phyloP scores from a whole-genome alignment of 371 early-diverging fungal species.

The Funneliformis caledonium region DNA sequence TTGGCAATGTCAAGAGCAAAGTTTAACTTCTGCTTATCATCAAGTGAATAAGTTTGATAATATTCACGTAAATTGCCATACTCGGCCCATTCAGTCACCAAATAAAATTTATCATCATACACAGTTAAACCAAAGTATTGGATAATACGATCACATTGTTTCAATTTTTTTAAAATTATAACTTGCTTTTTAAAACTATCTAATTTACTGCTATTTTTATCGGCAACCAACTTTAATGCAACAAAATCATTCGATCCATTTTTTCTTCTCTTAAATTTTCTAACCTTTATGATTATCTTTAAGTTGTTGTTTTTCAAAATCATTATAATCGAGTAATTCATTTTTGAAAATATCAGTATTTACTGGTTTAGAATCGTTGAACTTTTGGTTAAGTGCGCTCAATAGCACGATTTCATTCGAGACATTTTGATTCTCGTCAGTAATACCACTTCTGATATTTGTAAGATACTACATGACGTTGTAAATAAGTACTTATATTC shows the following conservation, averaged over 20 bases:
- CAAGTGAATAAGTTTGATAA: neutral
- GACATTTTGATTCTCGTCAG: neutral
- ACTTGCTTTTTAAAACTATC: neutral
- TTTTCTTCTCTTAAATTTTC: too few species aligned
- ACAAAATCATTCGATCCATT: too few species aligned
- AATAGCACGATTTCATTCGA: too few species aligned
- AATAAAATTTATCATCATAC: neutral
- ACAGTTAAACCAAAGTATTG: neutral
- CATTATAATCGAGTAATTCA: too few species aligned
- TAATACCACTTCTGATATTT: neutral
- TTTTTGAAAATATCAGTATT: too few species aligned
- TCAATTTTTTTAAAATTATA: conserved; percentile 8
- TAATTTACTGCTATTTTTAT: neutral
- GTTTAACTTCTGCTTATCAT: neutral
- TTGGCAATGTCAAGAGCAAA: conserved; percentile 27
- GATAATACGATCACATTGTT: neutral
- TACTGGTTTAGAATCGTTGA: too few species aligned
- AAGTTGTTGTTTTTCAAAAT: too few species aligned
- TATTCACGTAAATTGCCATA: conserved; percentile 10
- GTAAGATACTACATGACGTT: neutral
- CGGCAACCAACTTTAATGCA: too few species aligned
- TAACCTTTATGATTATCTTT: too few species aligned
- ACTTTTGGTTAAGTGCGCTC: too few species aligned
- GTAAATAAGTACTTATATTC: too few species aligned
- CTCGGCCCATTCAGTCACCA: conserved; percentile 28